Evolutionary conservation across 2,329 filamentous ascomycete species (phyloP).

Genomic region (Ascochyta rabiei): DNA sequence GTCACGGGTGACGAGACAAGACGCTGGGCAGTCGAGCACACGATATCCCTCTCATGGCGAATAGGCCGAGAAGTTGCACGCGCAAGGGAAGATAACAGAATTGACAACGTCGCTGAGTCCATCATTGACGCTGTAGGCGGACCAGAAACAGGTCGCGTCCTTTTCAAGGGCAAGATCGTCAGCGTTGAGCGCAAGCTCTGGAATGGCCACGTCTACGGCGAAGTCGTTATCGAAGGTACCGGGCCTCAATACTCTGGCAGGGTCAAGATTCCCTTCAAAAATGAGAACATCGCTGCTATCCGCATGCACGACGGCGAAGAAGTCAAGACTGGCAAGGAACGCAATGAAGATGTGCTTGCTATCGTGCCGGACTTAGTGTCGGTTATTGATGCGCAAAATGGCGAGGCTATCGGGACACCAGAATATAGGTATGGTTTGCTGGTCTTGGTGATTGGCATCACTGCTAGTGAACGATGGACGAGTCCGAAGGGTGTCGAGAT

Average conservation of each 20-base stretch:
- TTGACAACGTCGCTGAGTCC: slow-evolving; percentile 46
- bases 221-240: slow-evolving; percentile 48
- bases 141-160: slow-evolving; percentile 43
- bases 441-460: slow-evolving; percentile 61
- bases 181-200: slow-evolving; percentile 51
- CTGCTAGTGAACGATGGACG: slow-evolving; percentile 62
- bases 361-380: slow-evolving; percentile 59
- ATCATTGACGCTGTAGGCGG: slow-evolving; percentile 53
- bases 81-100: slow-evolving; percentile 44
- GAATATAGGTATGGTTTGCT: slow-evolving; percentile 62
- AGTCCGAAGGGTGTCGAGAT: slow-evolving; percentile 56
- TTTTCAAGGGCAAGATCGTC: slow-evolving; percentile 55
- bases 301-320: slow-evolving; percentile 35
- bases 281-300: slow-evolving; percentile 71
- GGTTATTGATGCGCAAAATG: slow-evolving; percentile 56
- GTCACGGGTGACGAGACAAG: slow-evolving; percentile 47
- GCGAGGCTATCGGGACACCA: slow-evolving; percentile 58
- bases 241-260: slow-evolving; percentile 46
- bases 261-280: slow-evolving; percentile 73
- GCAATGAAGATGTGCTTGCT: slow-evolving; percentile 52
- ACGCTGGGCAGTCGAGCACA: slow-evolving; percentile 49
- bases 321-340: slow-evolving; percentile 38
- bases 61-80: slow-evolving; percentile 46
- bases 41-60: slow-evolving; percentile 47
- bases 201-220: slow-evolving; percentile 52